Base-by-base conservation (phyloP, 1,139 yeast species). In the Cylindricascospora bacillispora region DNA sequence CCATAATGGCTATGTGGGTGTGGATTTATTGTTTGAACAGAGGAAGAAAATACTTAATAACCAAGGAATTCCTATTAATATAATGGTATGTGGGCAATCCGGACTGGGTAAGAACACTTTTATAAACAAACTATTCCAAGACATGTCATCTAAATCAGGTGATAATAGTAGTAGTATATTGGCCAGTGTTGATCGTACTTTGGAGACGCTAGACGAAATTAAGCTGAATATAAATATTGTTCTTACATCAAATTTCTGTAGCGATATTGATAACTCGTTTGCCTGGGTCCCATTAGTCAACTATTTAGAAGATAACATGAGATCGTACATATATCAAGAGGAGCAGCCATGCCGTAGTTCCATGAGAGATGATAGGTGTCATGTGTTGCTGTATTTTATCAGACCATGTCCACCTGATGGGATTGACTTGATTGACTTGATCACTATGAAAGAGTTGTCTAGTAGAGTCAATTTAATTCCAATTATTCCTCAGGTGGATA, bases 181-280 rank as follows among this genome's bases (percentile, higher is more conserved):
- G n/a, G n/a, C n/a, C n/a, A n/a, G n/a, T n/a, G n/a, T 13, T 12
- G 15, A 11, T 22, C 30, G 12, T 13, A 18, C 10, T 18, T 7
- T 11, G n/a, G 17, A 22, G 9, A 17, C 18, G 13, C 4, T 15
- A 22, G 23, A 22, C 6, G 10, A 7, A 10, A 18, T 57, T 61
- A 30, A 60, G 56, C 61, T 76, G 33, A 58, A 61, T 29, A 59
- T 77, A 34, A 69, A 67, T 2, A 60, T 71, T 5, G 68, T 78
- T 35, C 82, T 70, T 38, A 78, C 89, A 1, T 89, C 89, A 3
- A 83, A 83, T 22, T 82, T 78, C 59, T 93, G 92, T 36, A 82
- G 78, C 45, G 70, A 63, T 42, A 61, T 78, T 45, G 72, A 72
- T 44, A 76, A 74, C 44, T 56, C 58, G 21, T 62, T 60, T 35